Evolutionary conservation across 2,329 filamentous ascomycete genomes (phyloP), one percentile per base, ranked within the genome.

Genomic region (Kalmusia sp.): DNA sequence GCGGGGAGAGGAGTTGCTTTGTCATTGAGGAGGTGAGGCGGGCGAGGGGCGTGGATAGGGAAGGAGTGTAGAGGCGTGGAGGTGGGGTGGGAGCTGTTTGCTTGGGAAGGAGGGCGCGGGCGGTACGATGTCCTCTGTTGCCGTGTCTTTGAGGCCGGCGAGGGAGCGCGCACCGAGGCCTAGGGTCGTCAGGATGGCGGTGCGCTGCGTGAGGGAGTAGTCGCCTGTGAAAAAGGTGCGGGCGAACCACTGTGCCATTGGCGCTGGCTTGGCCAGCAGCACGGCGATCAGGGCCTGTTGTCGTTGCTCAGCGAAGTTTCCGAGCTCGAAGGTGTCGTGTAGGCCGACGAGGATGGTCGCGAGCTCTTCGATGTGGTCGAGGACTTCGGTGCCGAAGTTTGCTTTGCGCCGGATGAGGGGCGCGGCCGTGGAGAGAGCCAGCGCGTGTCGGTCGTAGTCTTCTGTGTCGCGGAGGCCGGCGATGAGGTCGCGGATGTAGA

Each of bases 171-270:
- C 91, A 25, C 89, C 86, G 0, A 99, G 78, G 0, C 93, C 93
- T 3, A 99, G 78, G 0, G 91, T 87, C 17, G 91, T 88, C 47
- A 99, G 86, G 31, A 98, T 82, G 0, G 90, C 86, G 6, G 89
- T 90, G 33, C 95, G 84, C 71, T 98, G 93, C 0, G 88, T 85
- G 31, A 98, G 79, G 0, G 93, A 96, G 73, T 95, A 93, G 69
- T 99, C 95, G 14, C 93, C 93, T 35, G 92, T 88, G 70, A 97
- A 98, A 70, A 95, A 96, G 0, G 90, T 89, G 51, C 87, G 86
- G 3, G 89, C 87, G 53, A 96, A 91, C 89, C 91, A 96, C 12
- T 86, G 90, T 0, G 87, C 93, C 84, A 97, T 91, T 47, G 84
- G 82, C 43, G 84, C 78, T 0, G 95, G 91, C 59, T 90, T 85